These are phyloP conservation scores for Botryotinia calthae DNA, from an alignment of 2,329 filamentous ascomycete genomes.

Conservation along the genomic window DNA sequence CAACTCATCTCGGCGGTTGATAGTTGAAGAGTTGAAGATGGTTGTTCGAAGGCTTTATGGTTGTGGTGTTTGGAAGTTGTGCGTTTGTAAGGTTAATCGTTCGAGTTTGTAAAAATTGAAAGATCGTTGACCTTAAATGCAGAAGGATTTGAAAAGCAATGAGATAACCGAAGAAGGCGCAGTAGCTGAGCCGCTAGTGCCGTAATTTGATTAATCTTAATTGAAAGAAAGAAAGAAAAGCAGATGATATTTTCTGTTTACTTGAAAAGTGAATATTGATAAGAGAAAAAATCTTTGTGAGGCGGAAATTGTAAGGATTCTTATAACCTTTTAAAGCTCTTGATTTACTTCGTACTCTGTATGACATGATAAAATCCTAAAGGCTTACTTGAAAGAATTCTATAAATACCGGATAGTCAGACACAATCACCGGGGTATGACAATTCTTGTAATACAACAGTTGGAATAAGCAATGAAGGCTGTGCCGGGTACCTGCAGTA, in stretches of 20 bases:
- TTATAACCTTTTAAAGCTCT: slow-evolving; percentile 2
- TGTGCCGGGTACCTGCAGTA: slow-evolving; percentile 11
- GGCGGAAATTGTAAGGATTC: slow-evolving; percentile 16
- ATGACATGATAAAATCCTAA: neutral
- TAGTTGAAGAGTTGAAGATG: neutral
- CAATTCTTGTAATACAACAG: neutral
- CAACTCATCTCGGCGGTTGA: slow-evolving; percentile 13
- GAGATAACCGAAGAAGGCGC: neutral
- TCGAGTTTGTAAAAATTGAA: neutral
- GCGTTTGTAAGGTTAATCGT: neutral
- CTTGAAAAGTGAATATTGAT: slow-evolving; percentile 2
- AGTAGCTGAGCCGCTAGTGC: neutral
- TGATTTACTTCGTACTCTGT: neutral
- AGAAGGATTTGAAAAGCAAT: neutral
- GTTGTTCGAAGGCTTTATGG: neutral
- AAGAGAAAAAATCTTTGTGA: neutral
- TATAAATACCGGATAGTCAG: slow-evolving; percentile 12
- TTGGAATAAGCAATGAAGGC: slow-evolving; percentile 10
- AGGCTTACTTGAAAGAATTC: neutral
- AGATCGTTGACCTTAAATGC: neutral
- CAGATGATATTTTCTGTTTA: neutral
- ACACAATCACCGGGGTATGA: slow-evolving; percentile 7
- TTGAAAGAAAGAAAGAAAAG: neutral
- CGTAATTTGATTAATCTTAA: neutral
- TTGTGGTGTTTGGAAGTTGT: neutral